phyloP scores from a whole-genome alignment of 768 basidiomycete genomes.

The Kwoniella bestiolae region DNA sequence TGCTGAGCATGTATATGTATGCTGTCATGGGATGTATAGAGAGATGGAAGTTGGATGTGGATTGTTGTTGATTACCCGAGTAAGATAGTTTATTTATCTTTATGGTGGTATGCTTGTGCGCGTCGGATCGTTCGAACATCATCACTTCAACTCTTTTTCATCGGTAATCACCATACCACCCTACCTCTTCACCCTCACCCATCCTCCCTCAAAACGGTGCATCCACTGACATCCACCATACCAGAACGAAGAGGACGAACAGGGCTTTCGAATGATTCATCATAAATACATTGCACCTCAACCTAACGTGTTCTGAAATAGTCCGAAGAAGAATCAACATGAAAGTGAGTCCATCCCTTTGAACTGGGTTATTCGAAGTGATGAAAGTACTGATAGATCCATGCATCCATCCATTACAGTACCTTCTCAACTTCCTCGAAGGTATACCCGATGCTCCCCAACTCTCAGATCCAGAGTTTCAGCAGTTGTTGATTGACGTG shows the following conservation, averaged over 20 bases:
- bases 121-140: constrained; percentile 22
- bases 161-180: constrained; percentile 2
- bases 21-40: not conserved
- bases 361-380: constrained; percentile 3
- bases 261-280: constrained; percentile 40
- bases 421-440: constrained; percentile 85
- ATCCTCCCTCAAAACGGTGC: constrained; percentile 35
- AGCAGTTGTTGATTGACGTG: constrained; percentile 77
- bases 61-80: not conserved
- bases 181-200: constrained; percentile 11
- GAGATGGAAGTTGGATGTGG: not conserved
- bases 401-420: constrained; percentile 62
- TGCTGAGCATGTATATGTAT: not conserved
- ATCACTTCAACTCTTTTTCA: constrained; percentile 1
- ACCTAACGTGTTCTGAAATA: not conserved
- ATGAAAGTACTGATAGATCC: constrained; percentile 10
- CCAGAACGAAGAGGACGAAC: not conserved
- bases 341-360: constrained; percentile 41
- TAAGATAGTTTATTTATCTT: not conserved
- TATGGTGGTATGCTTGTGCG: constrained; percentile 6
- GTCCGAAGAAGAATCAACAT: constrained; percentile 21
- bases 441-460: constrained; percentile 71
- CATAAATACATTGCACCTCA: not conserved
- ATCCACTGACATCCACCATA: constrained; percentile 34
- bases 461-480: constrained; percentile 72